Base-by-base conservation (phyloP, 1,284 basidiomycete species). In the Leccinum insolens region DNA sequence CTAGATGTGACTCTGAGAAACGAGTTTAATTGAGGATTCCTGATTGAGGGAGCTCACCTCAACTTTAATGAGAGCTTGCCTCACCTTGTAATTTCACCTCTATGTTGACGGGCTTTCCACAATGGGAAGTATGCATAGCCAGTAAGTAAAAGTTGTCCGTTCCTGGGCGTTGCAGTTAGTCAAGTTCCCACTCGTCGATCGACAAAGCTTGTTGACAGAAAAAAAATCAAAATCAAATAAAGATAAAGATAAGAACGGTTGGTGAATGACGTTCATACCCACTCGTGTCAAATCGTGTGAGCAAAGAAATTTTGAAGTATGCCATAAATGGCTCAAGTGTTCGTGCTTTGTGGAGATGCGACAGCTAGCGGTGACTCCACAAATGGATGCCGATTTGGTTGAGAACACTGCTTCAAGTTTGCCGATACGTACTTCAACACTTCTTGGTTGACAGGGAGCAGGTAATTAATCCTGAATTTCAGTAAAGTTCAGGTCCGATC, bases 401-500 rank as follows among this genome's bases (percentile, higher is more conserved):
- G 28, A 55, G 55, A 20, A 58, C 59, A 61, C 68, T 52, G 62
- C 41, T 49, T 22, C 28, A 11, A n/a, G 41, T 28, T 52, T 55
- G 14, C 28, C 34, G 37, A 31, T 46, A 67, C 66, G 55, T 41
- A 41, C 31, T 20, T 25, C 57, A 28, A 22, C 22, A 22, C 46
- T 46, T 20, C 46, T 46, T 52, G 17, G 61, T 61, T 58, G 69
- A 58, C 44, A 41, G 49, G 41, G 46, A 60, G 34, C 52, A 22
- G 22, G 52, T 14, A 22, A 55, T 55, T 31, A 60, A 52, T 25
- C 15, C 8, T 61, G 41, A 62, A 61, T 17, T 2, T 46, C 17
- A 52, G 63, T 49, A 41, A 34, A 68, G 63, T 65, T 70, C 44
- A 64, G 65, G 65, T 61, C 61, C 49, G 28, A 68, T 65, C 69